These are phyloP conservation scores for Calonectria hongkongensis DNA, from an alignment of 2,329 filamentous ascomycete genomes.

Conservation along the genomic window DNA sequence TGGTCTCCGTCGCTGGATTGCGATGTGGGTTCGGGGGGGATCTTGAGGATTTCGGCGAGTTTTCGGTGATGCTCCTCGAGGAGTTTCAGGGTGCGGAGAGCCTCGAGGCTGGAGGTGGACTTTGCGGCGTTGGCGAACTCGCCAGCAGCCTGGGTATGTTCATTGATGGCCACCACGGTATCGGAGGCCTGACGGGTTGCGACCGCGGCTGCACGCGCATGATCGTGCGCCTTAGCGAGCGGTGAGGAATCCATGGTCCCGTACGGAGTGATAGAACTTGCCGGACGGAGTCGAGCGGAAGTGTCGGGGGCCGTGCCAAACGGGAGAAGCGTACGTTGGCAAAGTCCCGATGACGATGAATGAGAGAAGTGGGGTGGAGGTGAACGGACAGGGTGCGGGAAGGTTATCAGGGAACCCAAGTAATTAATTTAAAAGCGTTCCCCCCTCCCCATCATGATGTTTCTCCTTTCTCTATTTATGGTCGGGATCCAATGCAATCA, in stretches of 20 bases:
- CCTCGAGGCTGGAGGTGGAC: slow-evolving; percentile 80
- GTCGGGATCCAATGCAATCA: background rate
- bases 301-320: background rate
- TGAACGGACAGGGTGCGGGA: slow-evolving; percentile 31
- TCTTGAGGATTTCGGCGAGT: slow-evolving; percentile 87
- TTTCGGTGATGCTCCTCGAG: slow-evolving; percentile 92
- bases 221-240: slow-evolving; percentile 84
- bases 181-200: slow-evolving; percentile 83
- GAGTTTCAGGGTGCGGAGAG: slow-evolving; percentile 87
- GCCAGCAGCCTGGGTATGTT: slow-evolving; percentile 90
- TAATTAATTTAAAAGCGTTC: slow-evolving; percentile 13
- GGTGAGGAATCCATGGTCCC: slow-evolving; percentile 62
- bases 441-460: background rate
- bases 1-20: slow-evolving; percentile 56
- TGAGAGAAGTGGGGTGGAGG: slow-evolving; percentile 16
- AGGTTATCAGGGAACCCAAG: slow-evolving; percentile 24
- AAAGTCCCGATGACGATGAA: slow-evolving; percentile 14
- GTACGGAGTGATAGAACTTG: slow-evolving; percentile 33
- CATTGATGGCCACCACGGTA: slow-evolving; percentile 87
- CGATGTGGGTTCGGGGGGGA: slow-evolving; percentile 71
- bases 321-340: slow-evolving; percentile 6
- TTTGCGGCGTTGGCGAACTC: slow-evolving; percentile 91
- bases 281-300: slow-evolving; percentile 16
- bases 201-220: slow-evolving; percentile 90
- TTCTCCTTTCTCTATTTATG: background rate